phyloP scores from a whole-genome alignment of 163 green algal genomes.

The Volvox carteri region DNA sequence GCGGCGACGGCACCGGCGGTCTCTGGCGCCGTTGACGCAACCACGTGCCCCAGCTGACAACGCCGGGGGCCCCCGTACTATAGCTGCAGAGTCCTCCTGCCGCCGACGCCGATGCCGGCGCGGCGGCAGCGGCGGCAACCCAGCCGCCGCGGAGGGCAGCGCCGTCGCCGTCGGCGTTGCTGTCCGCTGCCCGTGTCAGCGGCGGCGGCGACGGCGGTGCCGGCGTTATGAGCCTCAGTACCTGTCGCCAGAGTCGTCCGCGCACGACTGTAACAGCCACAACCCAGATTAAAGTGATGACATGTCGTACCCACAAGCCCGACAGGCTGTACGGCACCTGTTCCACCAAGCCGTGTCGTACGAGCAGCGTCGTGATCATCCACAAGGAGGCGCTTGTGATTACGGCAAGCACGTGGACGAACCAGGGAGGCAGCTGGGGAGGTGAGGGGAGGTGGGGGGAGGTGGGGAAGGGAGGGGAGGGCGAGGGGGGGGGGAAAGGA shows the following conservation, averaged over 20 bases:
- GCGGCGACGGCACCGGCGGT: too few species aligned
- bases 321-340: conserved; percentile 1
- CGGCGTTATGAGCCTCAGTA: neutral
- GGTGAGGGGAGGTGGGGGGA: neutral
- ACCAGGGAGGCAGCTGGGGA: neutral
- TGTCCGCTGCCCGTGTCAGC: neutral
- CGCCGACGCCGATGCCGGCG: too few species aligned
- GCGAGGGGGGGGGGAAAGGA: neutral
- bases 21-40: too few species aligned
- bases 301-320: neutral
- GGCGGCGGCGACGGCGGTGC: neutral
- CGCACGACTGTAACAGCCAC: neutral
- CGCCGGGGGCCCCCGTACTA: too few species aligned
- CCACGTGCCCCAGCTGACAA: too few species aligned
- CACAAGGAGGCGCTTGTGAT: neutral
- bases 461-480: neutral
- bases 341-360: neutral
- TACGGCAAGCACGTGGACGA: neutral
- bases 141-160: too few species aligned
- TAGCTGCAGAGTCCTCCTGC: too few species aligned
- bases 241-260: neutral
- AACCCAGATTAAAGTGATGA: neutral
- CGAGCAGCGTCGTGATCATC: neutral
- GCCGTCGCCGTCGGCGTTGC: too few species aligned
- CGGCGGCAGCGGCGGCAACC: too few species aligned